These are phyloP conservation scores for Chaetomium tenue DNA, from an alignment of 495 filamentous ascomycete genomes.

Conservation along the genomic window DNA sequence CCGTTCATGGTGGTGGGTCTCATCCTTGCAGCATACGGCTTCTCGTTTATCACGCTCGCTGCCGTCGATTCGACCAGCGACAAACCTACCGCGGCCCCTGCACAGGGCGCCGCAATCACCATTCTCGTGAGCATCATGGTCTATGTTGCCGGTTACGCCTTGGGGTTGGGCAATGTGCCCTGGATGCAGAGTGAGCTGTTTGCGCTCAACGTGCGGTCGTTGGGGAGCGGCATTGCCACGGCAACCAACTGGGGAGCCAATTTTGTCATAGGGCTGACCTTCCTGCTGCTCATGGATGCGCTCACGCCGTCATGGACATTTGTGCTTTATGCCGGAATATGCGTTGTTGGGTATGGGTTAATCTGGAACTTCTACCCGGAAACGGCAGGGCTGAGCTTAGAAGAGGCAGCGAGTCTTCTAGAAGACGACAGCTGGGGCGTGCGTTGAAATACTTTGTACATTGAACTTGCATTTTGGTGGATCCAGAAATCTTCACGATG, in stretches of 20 bases:
- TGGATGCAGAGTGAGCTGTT: slow-evolving; percentile 96
- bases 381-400: slow-evolving; percentile 74
- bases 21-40: slow-evolving; percentile 62
- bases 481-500: slow-evolving; percentile 16
- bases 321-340: slow-evolving; percentile 68
- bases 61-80: slow-evolving; percentile 13
- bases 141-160: slow-evolving; percentile 83
- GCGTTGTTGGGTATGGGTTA: slow-evolving; percentile 61
- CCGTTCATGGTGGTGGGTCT: slow-evolving; percentile 79
- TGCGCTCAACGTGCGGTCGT: slow-evolving; percentile 72
- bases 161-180: slow-evolving; percentile 87
- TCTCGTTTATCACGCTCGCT: slow-evolving; percentile 57
- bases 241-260: slow-evolving; percentile 88
- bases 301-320: slow-evolving; percentile 78
- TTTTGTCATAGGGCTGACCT: slow-evolving; percentile 82
- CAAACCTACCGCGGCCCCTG: slow-evolving; percentile 17
- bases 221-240: slow-evolving; percentile 80
- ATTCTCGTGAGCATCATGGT: slow-evolving; percentile 71
- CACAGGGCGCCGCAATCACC: slow-evolving; percentile 45
- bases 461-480: neutral
- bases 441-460: slow-evolving; percentile 30
- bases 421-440: slow-evolving; percentile 72
- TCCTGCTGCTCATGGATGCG: slow-evolving; percentile 79
- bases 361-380: slow-evolving; percentile 80
- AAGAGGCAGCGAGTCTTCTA: slow-evolving; percentile 74